These are phyloP conservation scores for Monosporascus sp. DNA, from an alignment of 2,329 filamentous ascomycete genomes.

Conservation along the genomic window DNA sequence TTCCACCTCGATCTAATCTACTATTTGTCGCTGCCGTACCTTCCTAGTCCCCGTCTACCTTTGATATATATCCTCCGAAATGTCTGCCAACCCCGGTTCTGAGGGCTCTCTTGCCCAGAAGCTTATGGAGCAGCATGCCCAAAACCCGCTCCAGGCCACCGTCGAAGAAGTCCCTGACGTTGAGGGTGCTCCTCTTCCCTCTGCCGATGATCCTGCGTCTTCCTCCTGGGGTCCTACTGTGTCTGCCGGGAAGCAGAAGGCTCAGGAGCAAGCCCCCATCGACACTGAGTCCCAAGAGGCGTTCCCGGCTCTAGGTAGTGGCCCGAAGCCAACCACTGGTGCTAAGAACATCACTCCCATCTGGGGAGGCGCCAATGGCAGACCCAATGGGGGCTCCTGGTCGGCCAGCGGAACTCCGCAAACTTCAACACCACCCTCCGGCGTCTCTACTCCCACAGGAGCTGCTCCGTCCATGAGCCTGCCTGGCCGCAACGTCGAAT, in stretches of 20 bases:
- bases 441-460: conserved; percentile 41
- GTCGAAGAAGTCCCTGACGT: conserved; percentile 81
- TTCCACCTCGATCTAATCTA: background rate
- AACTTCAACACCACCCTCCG: conserved; percentile 59
- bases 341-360: conserved; percentile 58
- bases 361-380: conserved; percentile 61
- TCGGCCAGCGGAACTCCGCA: conserved; percentile 51
- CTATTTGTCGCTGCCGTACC: background rate
- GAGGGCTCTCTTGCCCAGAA: conserved; percentile 54
- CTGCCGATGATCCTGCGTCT: conserved; percentile 34
- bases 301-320: conserved; percentile 80
- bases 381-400: conserved; percentile 48
- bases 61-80: conserved; percentile 19
- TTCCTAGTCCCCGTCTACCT: background rate
- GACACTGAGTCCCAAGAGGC: conserved; percentile 85
- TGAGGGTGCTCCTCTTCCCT: conserved; percentile 58
- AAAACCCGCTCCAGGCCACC: conserved; percentile 52
- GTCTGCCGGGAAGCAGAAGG: conserved; percentile 63
- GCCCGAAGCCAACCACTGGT: conserved; percentile 56
- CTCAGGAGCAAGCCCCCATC: conserved; percentile 45
- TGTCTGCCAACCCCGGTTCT: conserved; percentile 35
- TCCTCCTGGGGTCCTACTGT: conserved; percentile 43
- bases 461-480: conserved; percentile 60
- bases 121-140: conserved; percentile 58
- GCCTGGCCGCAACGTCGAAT: conserved; percentile 77